Percentiles rank a stretch among this genome's conserved stretches.
These are phyloP conservation scores for Phytophthora sp. DNA, from an alignment of 352 stramenopile genomes.

Conservation along the genomic window DNA sequence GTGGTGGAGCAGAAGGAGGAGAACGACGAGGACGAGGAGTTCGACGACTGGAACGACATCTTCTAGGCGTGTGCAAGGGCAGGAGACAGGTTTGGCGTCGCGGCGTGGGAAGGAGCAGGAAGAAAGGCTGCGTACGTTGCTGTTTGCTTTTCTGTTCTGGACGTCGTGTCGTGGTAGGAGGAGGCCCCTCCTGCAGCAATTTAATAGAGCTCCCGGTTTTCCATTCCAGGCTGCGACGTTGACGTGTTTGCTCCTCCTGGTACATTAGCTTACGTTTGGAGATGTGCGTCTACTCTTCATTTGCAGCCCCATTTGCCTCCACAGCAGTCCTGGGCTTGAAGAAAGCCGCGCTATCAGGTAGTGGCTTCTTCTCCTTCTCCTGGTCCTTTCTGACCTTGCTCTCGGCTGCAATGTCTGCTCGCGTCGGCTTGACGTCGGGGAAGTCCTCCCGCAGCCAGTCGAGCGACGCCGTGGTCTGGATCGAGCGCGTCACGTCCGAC, in stretches of 20 bases:
- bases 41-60: constrained; percentile 90
- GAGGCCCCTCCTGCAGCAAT: constrained; percentile 19
- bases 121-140: neutral
- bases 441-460: constrained; percentile 91
- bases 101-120: constrained; percentile 10
- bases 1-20: constrained; percentile 75
- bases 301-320: constrained; percentile 6
- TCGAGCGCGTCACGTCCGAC: constrained; percentile 75
- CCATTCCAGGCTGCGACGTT: constrained; percentile 6
- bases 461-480: constrained; percentile 76
- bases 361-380: constrained; percentile 22
- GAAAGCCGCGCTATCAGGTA: constrained; percentile 50
- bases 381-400: constrained; percentile 35
- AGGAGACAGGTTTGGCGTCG: constrained; percentile 10
- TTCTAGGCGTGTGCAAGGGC: constrained; percentile 57
- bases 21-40: constrained; percentile 71
- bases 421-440: constrained; percentile 52
- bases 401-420: constrained; percentile 6
- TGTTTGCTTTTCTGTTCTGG: constrained; percentile 11
- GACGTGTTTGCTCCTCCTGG: neutral
- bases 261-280: constrained; percentile 18
- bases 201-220: constrained; percentile 36
- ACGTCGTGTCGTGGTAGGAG: constrained; percentile 5
- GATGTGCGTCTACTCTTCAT: constrained; percentile 14
- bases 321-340: constrained; percentile 41